phyloP scores from a whole-genome alignment of 2,329 filamentous ascomycete species.

The Fusarium miscanthi region DNA sequence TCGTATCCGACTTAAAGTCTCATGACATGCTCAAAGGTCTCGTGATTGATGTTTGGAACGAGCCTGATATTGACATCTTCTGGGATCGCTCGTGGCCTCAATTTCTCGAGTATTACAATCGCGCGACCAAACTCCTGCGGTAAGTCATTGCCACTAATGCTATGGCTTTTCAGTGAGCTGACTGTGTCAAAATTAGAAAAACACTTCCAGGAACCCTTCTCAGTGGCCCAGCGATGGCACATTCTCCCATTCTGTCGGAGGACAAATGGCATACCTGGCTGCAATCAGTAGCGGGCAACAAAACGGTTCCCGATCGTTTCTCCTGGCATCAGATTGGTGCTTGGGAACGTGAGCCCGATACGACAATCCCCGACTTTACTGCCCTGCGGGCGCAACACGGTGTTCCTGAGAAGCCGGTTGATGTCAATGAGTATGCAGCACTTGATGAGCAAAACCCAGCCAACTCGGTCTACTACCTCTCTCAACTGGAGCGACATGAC shows the following conservation, averaged over 20 bases:
- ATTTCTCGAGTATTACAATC: not conserved
- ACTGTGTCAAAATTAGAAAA: not conserved
- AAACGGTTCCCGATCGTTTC: not conserved
- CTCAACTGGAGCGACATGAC: not conserved
- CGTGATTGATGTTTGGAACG: not conserved
- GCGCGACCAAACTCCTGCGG: not conserved
- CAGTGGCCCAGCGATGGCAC: not conserved
- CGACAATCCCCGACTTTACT: not conserved
- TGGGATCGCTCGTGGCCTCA: not conserved
- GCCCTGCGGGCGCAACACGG: not conserved
- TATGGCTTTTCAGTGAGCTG: fast-evolving
- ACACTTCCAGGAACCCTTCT: not conserved
- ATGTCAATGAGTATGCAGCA: not conserved
- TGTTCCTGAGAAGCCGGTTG: not conserved
- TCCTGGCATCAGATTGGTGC: not conserved
- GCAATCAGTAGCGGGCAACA: not conserved
- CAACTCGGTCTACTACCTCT: not conserved
- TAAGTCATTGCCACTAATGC: fast-evolving
- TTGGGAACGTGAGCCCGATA: not conserved
- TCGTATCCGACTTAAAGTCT: not conserved
- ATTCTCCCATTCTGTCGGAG: not conserved
- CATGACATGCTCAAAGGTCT: not conserved
- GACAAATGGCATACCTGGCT: not conserved
- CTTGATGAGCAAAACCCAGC: not conserved
- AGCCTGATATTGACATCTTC: not conserved